A percentile compares a stretch with the other conserved stretches of the same genome.
Evolutionary conservation across 1,284 basidiomycete species (phyloP).

Genomic region (Leccinum proximum): DNA sequence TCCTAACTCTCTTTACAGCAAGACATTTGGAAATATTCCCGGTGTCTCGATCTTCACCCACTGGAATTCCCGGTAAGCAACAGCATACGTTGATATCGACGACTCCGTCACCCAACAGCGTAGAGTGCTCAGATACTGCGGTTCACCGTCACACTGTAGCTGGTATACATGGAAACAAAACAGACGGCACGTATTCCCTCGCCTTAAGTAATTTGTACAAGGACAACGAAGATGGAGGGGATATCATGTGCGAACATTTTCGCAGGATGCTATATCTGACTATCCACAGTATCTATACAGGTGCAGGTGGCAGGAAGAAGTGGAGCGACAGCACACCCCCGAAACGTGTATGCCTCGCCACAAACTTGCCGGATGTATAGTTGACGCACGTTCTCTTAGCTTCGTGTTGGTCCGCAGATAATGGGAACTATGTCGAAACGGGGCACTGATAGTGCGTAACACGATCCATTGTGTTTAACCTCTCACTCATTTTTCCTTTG

Average conservation of each 20-base stretch:
- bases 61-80: constrained; percentile 18
- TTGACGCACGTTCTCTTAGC: constrained; percentile 10
- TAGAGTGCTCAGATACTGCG: constrained; percentile 11
- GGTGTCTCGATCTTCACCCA: constrained; percentile 16
- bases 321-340: constrained; percentile 12
- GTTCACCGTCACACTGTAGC: constrained; percentile 18
- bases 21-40: constrained; percentile 21
- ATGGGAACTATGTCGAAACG: constrained; percentile 7
- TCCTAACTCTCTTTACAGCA: constrained; percentile 6
- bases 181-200: constrained; percentile 20
- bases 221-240: constrained; percentile 26
- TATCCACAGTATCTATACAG: constrained; percentile 20
- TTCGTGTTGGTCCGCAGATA: constrained; percentile 21
- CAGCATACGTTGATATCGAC: neutral
- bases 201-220: constrained; percentile 18
- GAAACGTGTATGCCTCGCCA: constrained; percentile 17
- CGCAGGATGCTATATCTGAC: constrained; percentile 5
- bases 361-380: neutral
- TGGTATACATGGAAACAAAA: constrained; percentile 21
- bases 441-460: constrained; percentile 18
- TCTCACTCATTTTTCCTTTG: neutral
- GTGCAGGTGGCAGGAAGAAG: neutral
- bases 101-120: constrained; percentile 7
- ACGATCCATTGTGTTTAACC: neutral
- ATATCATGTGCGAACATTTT: constrained; percentile 23